Base-by-base conservation (phyloP, 1,284 basidiomycete species). In the Limonomyces culmigenus region DNA sequence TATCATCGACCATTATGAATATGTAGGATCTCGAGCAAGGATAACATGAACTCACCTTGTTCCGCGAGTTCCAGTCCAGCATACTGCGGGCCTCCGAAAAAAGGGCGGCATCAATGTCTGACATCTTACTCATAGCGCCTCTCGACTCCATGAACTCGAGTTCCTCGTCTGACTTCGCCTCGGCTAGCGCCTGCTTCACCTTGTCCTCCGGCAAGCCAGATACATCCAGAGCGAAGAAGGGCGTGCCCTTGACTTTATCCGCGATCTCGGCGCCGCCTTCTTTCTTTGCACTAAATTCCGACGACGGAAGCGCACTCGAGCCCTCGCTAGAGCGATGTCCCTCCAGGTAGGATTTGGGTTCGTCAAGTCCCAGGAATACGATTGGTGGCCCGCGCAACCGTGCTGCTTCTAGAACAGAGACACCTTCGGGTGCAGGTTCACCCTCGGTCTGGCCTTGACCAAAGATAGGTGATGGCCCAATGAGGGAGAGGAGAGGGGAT, bases 21-120 rank as follows among this genome's bases (percentile, higher is more conserved):
- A 32, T 6, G 6, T 10, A 6, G 16, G 15, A 16, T 13, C 8
- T 32, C 30, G 10, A 32, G 30, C 30, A 16, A 32, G 23, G 32
- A 21, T 6, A 41, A 16, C 15, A n/a, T 34, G 15, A 23, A 42
- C 53, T 31, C 45, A 74, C 84, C 62, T 76, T 84, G 53, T 89
- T 89, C 38, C 87, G 63, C 34, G 61, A 62, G 51, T 92, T 92
- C 91, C 89, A 95, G 51, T 93, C 89, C 5, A 80, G 62, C 65
- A 93, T 63, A 36, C 78, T 83, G 41, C 85, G 62, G 2, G 75
- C 83, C 38, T 70, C 64, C 0, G 85, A 80, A 48, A 83, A 84
- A 0, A 92, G 55, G 1, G 69, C 75, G 2, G 77, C 84, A 32
- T 74, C 72, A 49, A 73, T 69, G 29, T 43, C 44, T 46, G 67